Percentiles rank a stretch among this genome's conserved stretches.
These are phyloP conservation scores for Huntiella abstrusa DNA, from an alignment of 2,329 filamentous ascomycete genomes.

Conservation along the genomic window DNA sequence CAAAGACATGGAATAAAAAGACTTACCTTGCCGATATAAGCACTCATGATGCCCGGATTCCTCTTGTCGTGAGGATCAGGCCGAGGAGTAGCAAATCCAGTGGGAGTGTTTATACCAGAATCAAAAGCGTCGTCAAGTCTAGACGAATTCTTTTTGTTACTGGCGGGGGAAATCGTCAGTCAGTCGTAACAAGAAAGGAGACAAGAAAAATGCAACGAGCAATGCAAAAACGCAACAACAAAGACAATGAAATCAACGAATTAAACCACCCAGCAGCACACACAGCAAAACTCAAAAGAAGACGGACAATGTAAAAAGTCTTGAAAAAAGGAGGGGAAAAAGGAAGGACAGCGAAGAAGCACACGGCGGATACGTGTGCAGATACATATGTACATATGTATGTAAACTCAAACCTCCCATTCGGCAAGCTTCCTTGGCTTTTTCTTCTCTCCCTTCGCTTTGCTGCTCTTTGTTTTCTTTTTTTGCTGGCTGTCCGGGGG, in stretches of 20 bases:
- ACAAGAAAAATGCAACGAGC: background rate
- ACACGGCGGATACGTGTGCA: too few relatives aligned
- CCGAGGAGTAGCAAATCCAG: slow-evolving; percentile 79
- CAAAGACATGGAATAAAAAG: slow-evolving; percentile 41
- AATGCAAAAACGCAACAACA: slow-evolving; percentile 22
- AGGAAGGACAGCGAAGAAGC: too few relatives aligned
- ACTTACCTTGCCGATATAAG: slow-evolving; percentile 95
- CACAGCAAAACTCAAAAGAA: background rate
- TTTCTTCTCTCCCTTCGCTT: too few relatives aligned
- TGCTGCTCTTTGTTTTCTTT: too few relatives aligned
- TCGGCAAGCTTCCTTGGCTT: too few relatives aligned
- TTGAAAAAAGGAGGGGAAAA: too few relatives aligned
- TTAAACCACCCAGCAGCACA: background rate
- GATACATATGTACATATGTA: too few relatives aligned
- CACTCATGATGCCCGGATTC: slow-evolving; percentile 87
- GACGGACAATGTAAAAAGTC: background rate
- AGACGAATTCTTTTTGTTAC: slow-evolving; percentile 31
- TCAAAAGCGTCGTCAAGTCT: slow-evolving; percentile 52
- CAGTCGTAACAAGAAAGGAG: slow-evolving; percentile 23
- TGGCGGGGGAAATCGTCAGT: slow-evolving; percentile 14
- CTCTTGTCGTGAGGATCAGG: slow-evolving; percentile 90
- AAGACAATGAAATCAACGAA: slow-evolving; percentile 10
- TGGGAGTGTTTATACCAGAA: slow-evolving; percentile 71
- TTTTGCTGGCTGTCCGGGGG: too few relatives aligned
- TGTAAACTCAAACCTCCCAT: too few relatives aligned